Base-by-base conservation (phyloP, 2,329 filamentous ascomycete genomes). In the Nannizzia gypsea region DNA sequence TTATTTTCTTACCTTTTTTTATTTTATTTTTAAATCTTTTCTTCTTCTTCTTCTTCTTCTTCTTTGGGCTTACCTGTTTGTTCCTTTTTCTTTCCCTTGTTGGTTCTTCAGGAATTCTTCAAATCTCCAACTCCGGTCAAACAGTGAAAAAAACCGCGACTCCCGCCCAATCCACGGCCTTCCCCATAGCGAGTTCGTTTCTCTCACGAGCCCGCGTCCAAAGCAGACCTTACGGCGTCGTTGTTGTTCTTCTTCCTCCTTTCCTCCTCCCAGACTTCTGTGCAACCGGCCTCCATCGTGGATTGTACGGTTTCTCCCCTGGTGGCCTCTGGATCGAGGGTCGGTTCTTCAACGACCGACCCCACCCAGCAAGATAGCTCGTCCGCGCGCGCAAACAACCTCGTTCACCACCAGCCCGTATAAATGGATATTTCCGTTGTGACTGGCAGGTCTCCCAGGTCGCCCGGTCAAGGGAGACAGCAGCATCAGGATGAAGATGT, bases 401-500 rank as follows among this genome's bases (percentile, higher is more conserved):
- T 61, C 50, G 42, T 52, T 38, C 57, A 44, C 54, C 36, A 28
- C 56, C 42, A 28, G 20, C 55, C 57, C 57, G 54, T 56, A 38
- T 56, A 48, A 59, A 64, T 64, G 63, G 63, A 64, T 59, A 60
- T 64, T 57, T 64, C 63, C 54, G 55, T 58, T n/a, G 52, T 64
- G 58, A 62, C 63, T 34, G 63, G 60, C 34, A 42, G 60, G 40
- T 55, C 63, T 58, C 59, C 62, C 28, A 60, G 61, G 57, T 59
- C 54, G 13, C 54, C 56, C 52, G 26, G 17, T 31, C 60, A 63
- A 56, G 57, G 56, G 55, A 62, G 62, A 52, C 48, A 31, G 11
- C 48, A 31, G 57, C 34, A 36, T 36, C 31, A 57, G 13, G 40
- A 28, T 24, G 62, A 59, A 24, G 56, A 62, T 36, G 60, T 40